Base-by-base conservation (phyloP, 805 yeast species). In the Peterozyma toletana region DNA sequence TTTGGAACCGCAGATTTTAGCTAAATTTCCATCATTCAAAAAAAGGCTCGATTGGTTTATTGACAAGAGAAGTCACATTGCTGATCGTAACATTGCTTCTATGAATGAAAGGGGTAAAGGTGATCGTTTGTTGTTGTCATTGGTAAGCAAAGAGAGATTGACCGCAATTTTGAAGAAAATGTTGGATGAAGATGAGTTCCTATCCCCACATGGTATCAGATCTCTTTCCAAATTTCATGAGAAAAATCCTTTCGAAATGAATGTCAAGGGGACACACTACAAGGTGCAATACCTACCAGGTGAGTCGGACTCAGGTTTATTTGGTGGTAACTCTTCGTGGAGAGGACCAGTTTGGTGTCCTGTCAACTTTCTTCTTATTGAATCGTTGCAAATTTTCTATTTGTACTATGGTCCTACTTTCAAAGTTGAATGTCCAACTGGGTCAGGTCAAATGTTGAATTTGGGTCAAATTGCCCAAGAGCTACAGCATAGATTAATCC, bases 321-420 rank as follows among this genome's bases (percentile, higher is more conserved):
- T 89, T 72, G 97, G 97, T 41, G 97, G 97, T 47, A 89, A 89
- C 61, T 88, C 96, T 17, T 89, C 89, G 64, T 89, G 97, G 97
- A 75, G 97, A 62, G 97, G 97, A 2, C 96, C 97, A 13, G 88
- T 89, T 53, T 89, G 97, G 97, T 88, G 89, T 71, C 96, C 97
- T 16, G 86, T 86, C 11, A 89, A 84, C 56, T 89, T 89, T 62
- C 67, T 89, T 48, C 67, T 89, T 35, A 86, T 89, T 46, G 97
- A 89, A 66, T 79, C 96, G 0, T 68, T 89, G 53, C 93, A 89
- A 63, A 73, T 96, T 54, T 87, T 87, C 62, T 87, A 82, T 61
- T 68, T 89, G 56, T 89, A 88, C 68, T 89, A 88, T 60, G 97
- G 97, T 11, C 80, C 90, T 27, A 82, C 75, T 42, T 75, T 89